Conservation (phyloP, 257 asterid species). For the Penstemon barbatus region DNA sequence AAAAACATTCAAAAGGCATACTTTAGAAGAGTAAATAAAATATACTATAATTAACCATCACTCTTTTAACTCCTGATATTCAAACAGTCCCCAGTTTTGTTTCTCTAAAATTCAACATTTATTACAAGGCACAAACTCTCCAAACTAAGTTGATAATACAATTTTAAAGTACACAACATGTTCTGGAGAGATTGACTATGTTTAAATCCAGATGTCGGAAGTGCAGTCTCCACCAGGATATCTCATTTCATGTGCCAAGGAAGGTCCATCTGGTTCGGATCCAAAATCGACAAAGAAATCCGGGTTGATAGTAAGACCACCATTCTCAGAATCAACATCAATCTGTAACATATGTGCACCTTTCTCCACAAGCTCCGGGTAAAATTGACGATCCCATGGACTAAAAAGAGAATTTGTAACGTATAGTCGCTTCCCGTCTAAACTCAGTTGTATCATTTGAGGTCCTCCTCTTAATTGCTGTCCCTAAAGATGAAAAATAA, state of each 20-base stretch:
- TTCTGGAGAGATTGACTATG: not conserved
- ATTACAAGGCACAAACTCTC: no score
- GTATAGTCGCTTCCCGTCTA: constrained; percentile 85
- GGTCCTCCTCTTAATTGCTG: constrained; percentile 87
- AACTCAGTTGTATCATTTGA: constrained; percentile 96
- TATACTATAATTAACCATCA: no score
- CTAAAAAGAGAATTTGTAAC: constrained; percentile 92
- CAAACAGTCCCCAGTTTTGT: no score
- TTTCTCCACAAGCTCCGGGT: constrained; percentile 75
- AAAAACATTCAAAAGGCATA: no score
- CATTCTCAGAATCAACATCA: constrained; percentile 70
- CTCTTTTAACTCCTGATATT: no score
- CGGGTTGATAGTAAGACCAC: constrained; percentile 76
- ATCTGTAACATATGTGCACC: constrained; percentile 85
- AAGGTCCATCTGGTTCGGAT: constrained; percentile 87
- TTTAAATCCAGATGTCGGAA: constrained; percentile 85
- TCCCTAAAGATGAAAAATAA: constrained; percentile 41
- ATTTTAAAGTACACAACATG: no score
- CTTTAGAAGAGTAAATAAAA: no score
- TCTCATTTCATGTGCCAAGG: constrained; percentile 93
- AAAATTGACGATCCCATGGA: constrained; percentile 86
- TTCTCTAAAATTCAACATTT: no score
- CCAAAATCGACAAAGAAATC: constrained; percentile 82
- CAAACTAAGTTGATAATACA: no score
- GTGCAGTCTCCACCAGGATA: constrained; percentile 99